Conservation (phyloP, 345 rosid genomes). For the Citrus hindsii region DNA sequence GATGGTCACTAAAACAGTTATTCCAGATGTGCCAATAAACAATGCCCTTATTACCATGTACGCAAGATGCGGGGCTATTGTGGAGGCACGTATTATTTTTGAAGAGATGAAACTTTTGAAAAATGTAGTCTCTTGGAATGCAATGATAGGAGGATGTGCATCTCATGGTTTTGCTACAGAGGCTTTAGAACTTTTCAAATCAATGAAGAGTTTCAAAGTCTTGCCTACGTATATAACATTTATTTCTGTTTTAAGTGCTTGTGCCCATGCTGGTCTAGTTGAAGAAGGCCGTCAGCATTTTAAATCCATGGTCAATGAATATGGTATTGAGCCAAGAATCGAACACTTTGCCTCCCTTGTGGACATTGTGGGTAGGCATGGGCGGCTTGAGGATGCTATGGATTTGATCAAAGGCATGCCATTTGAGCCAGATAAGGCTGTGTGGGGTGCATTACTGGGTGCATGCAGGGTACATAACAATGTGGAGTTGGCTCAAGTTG, state of each 20-base stretch:
- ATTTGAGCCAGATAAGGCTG: conserved; percentile 55
- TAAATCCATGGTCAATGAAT: conserved; percentile 47
- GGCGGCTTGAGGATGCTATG: conserved; percentile 61
- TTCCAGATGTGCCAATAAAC: conserved; percentile 54
- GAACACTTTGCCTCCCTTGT: conserved; percentile 69
- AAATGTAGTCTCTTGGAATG: conserved; percentile 79
- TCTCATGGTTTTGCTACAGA: conserved; percentile 58
- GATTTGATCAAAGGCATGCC: conserved; percentile 54
- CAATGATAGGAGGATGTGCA: conserved; percentile 82
- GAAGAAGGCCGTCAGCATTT: conserved; percentile 54
- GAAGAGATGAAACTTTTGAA: conserved; percentile 38
- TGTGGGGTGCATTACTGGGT: conserved; percentile 79
- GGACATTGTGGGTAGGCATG: conserved; percentile 51
- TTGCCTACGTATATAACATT: conserved; percentile 64
- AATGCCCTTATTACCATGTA: conserved; percentile 72
- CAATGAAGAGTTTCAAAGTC: conserved; percentile 47
- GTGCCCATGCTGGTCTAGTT: conserved; percentile 64
- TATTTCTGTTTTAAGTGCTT: conserved; percentile 62
- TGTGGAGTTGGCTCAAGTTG: conserved; percentile 47
- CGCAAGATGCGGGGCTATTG: conserved; percentile 60
- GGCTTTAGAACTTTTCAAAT: conserved; percentile 48
- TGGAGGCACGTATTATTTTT: conserved; percentile 46
- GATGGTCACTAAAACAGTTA: conserved; percentile 41
- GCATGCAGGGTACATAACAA: conserved; percentile 63
- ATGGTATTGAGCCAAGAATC: conserved; percentile 47